Conservation (phyloP, 2,329 filamentous ascomycete species). For the Aspergillus terreus region DNA sequence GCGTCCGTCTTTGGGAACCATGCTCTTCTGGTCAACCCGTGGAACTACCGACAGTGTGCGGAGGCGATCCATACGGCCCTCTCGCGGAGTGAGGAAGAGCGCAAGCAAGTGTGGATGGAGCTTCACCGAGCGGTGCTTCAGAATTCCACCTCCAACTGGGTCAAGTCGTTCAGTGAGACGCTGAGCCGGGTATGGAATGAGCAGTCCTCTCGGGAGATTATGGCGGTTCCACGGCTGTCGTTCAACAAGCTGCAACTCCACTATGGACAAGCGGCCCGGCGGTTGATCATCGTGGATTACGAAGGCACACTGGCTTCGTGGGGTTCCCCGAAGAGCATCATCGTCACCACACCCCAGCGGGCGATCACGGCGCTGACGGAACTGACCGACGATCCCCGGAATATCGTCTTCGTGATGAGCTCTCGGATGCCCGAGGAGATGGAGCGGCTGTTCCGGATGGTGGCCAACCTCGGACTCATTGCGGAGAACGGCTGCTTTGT, state of each 20-base stretch:
- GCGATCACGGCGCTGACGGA: constrained; percentile 81
- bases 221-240: constrained; percentile 80
- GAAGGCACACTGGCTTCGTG: constrained; percentile 89
- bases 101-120: constrained; percentile 67
- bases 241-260: constrained; percentile 59
- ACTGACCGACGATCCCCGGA: constrained; percentile 72
- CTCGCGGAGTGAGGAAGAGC: constrained; percentile 74
- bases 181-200: constrained; percentile 76
- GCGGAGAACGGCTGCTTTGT: constrained; percentile 94
- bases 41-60: constrained; percentile 87
- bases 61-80: constrained; percentile 80
- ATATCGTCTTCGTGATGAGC: constrained; percentile 92
- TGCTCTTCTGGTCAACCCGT: constrained; percentile 85
- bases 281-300: constrained; percentile 88
- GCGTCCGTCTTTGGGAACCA: constrained; percentile 77
- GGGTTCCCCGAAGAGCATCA: constrained; percentile 78
- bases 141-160: constrained; percentile 84
- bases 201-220: constrained; percentile 79
- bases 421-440: constrained; percentile 82
- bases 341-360: constrained; percentile 79
- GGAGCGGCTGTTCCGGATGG: constrained; percentile 76
- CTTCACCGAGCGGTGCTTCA: constrained; percentile 70
- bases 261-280: constrained; percentile 63
- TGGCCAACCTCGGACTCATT: constrained; percentile 81
- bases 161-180: constrained; percentile 67